Conservation (phyloP, 306 rosid species). For the Biancaea sappan region DNA sequence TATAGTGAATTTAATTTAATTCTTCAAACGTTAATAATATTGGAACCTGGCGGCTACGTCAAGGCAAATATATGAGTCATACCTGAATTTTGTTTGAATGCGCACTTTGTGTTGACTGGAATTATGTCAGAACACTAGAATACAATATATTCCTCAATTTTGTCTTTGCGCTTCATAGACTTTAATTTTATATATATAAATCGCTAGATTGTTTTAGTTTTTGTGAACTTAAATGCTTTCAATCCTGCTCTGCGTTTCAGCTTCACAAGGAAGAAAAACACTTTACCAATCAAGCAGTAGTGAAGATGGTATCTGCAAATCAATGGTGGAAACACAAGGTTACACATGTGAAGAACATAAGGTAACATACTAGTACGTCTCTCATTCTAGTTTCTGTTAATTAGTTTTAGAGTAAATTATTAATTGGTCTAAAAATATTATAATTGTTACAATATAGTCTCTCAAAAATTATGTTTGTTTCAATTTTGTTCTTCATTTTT, state of each 20-base stretch:
- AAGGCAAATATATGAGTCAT: background rate
- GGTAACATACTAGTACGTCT: too few species aligned
- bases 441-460: too few species aligned
- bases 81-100: background rate
- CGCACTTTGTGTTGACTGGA: background rate
- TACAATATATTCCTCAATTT: background rate
- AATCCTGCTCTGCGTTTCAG: slow-evolving; percentile 21
- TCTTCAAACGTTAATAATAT: too few species aligned
- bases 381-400: too few species aligned
- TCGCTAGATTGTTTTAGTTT: background rate
- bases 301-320: slow-evolving; percentile 61
- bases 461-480: too few species aligned
- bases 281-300: background rate
- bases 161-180: background rate
- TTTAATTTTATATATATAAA: slow-evolving; percentile 33
- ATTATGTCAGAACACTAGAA: background rate
- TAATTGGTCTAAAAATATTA: too few species aligned
- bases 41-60: slow-evolving; percentile 8
- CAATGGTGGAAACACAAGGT: slow-evolving; percentile 60
- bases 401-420: too few species aligned
- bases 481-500: too few species aligned
- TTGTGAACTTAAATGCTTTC: slow-evolving; percentile 17
- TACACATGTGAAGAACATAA: slow-evolving; percentile 69
- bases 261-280: slow-evolving; percentile 35
- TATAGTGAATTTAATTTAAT: too few species aligned